phyloP scores from a whole-genome alignment of 2,329 filamentous ascomycete species.

The Orbilia blumenaviensis region DNA sequence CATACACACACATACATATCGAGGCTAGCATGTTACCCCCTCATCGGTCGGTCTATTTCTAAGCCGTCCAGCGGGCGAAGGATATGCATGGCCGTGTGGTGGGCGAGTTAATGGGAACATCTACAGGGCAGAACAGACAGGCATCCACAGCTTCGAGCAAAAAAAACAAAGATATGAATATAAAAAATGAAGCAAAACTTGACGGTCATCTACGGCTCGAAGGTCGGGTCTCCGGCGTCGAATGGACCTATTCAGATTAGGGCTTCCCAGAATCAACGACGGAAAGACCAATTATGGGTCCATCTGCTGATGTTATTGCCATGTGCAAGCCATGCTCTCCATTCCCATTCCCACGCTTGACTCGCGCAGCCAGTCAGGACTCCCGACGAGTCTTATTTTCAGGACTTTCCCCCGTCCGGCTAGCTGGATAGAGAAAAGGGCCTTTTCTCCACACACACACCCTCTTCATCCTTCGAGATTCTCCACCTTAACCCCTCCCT shows the following conservation, averaged over 20 bases:
- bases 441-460: conserved; percentile 35
- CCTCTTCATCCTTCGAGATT: not conserved
- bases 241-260: conserved; percentile 17
- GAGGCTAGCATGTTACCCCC: not conserved
- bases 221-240: not conserved
- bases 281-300: conserved; percentile 9
- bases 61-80: not conserved
- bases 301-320: conserved; percentile 18
- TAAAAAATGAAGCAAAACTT: not conserved
- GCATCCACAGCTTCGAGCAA: not conserved
- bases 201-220: not conserved
- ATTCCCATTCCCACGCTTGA: conserved; percentile 18
- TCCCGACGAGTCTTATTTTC: conserved; percentile 31
- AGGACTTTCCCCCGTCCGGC: conserved; percentile 21
- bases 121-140: too few species aligned
- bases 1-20: not conserved
- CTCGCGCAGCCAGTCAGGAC: conserved; percentile 20
- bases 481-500: conserved; percentile 50
- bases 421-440: conserved; percentile 25
- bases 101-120: conserved; percentile 2
- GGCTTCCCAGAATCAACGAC: conserved; percentile 4
- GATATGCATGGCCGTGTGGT: too few species aligned
- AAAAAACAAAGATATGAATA: not conserved
- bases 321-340: conserved; percentile 12
- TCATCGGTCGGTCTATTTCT: not conserved